Percentiles rank a stretch among this genome's conserved stretches.
Conservation (phyloP, 768 basidiomycete genomes). For the Rhodotorula toruloides region DNA sequence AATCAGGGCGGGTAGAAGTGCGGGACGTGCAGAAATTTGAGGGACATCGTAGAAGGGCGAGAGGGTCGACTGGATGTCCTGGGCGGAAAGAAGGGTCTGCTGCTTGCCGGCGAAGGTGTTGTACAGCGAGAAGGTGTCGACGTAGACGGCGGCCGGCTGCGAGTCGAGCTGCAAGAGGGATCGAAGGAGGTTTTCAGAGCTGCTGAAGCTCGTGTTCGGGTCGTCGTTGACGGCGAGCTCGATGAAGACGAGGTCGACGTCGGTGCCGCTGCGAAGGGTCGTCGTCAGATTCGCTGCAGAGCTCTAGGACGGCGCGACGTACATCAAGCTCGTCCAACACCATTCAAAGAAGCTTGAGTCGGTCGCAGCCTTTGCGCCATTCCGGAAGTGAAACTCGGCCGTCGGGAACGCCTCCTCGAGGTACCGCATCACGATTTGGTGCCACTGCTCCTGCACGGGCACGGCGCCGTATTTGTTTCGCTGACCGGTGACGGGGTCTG, state of each 20-base stretch:
- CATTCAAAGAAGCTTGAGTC: constrained; percentile 11
- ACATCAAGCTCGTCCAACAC: constrained; percentile 11
- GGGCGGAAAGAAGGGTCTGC: not conserved
- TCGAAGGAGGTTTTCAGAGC: not conserved
- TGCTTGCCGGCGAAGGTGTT: not conserved
- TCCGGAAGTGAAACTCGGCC: not conserved
- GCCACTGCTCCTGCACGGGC: not conserved
- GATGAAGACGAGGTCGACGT: constrained; percentile 9
- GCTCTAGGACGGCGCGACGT: too few relatives aligned
- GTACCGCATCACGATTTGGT: not conserved
- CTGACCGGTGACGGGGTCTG: not conserved
- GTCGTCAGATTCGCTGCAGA: too few relatives aligned
- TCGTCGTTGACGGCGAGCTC: constrained; percentile 11
- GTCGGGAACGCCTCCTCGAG: not conserved
- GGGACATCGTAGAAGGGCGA: constrained; percentile 14
- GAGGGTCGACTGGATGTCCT: not conserved
- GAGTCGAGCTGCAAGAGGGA: not conserved
- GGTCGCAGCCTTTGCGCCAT: constrained; percentile 12
- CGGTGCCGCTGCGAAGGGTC: not conserved
- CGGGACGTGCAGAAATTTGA: not conserved
- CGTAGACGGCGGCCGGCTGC: not conserved
- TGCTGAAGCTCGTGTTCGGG: not conserved
- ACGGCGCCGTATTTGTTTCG: constrained; percentile 13
- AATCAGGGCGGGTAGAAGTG: constrained; percentile 5
- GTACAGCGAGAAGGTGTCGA: not conserved